phyloP scores from a whole-genome alignment of 2,329 filamentous ascomycete genomes.

The Colletotrichum karsti region DNA sequence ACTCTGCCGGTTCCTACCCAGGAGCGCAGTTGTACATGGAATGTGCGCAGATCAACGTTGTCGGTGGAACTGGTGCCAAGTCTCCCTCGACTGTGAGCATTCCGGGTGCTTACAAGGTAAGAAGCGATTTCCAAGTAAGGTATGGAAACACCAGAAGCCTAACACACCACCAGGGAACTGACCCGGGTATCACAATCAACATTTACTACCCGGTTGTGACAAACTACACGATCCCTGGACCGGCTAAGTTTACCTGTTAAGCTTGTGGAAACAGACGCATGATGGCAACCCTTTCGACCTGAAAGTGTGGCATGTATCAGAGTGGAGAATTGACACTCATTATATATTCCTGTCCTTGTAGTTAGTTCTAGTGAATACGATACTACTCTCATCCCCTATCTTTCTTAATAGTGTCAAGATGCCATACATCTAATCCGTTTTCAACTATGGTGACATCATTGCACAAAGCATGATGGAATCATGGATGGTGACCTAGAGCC shows the following conservation, averaged over 20 bases:
- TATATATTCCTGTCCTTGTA: too few species aligned
- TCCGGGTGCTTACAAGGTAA: conserved; percentile 46
- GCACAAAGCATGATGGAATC: too few species aligned
- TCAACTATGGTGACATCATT: too few species aligned
- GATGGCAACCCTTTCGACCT: too few species aligned
- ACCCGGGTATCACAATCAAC: conserved; percentile 47
- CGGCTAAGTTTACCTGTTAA: conserved; percentile 34
- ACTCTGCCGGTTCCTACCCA: conserved; percentile 47
- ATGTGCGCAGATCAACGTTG: conserved; percentile 51
- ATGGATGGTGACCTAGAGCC: too few species aligned
- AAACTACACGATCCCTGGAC: conserved; percentile 37
- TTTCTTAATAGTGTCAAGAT: too few species aligned
- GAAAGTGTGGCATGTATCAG: too few species aligned
- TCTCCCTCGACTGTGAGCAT: conserved; percentile 43
- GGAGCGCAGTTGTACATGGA: conserved; percentile 57
- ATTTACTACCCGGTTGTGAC: conserved; percentile 42
- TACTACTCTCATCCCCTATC: too few species aligned
- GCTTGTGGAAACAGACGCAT: too few species aligned
- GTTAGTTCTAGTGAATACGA: too few species aligned
- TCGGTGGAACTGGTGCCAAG: conserved; percentile 41
- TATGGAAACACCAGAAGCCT: background rate
- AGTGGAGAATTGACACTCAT: too few species aligned
- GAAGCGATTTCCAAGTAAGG: background rate
- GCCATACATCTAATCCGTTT: too few species aligned
- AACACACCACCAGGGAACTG: conserved; percentile 27